Percentiles rank a stretch among this genome's conserved stretches.
These are phyloP conservation scores for Cudoniella acicularis DNA, from an alignment of 495 filamentous ascomycete genomes.

Conservation along the genomic window DNA sequence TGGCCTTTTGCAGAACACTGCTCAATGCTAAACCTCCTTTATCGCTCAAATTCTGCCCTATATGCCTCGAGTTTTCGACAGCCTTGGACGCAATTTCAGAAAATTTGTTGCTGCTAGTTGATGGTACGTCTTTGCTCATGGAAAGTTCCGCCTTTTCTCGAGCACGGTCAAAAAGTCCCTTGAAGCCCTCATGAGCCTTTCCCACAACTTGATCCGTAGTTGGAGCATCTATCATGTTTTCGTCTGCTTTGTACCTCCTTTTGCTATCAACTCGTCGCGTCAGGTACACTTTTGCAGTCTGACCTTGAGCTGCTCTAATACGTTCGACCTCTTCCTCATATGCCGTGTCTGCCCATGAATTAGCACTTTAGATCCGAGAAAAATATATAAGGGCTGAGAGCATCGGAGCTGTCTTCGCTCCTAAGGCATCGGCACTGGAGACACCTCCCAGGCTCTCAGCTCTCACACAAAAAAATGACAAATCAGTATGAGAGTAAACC, in stretches of 20 bases:
- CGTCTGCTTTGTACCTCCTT: conserved; percentile 18
- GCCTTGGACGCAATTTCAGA: conserved; percentile 19
- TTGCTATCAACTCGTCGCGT: conserved; percentile 25
- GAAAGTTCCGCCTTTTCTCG: conserved; percentile 11
- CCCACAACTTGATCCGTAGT: neutral
- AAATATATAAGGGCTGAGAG: too few relatives aligned
- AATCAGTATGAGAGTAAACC: too few relatives aligned
- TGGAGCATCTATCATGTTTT: conserved; percentile 19
- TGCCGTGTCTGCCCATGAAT: too few relatives aligned
- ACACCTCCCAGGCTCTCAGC: too few relatives aligned
- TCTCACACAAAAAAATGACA: too few relatives aligned
- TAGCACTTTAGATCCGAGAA: too few relatives aligned
- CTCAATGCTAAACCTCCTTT: conserved; percentile 8
- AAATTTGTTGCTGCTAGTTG: neutral
- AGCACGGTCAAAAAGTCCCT: conserved; percentile 17
- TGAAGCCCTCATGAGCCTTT: conserved; percentile 16
- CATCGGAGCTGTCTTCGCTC: too few relatives aligned
- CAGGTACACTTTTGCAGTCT: conserved; percentile 23
- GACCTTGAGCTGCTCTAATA: conserved; percentile 42
- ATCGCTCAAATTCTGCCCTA: conserved; percentile 10
- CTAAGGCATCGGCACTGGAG: too few relatives aligned
- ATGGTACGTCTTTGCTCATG: neutral
- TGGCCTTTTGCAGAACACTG: conserved; percentile 12
- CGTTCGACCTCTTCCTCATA: conserved; percentile 78
- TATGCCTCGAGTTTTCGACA: conserved; percentile 14